Evolutionary conservation across 2,329 filamentous ascomycete species (phyloP).

Genomic region (Penicillium brasilianum): DNA sequence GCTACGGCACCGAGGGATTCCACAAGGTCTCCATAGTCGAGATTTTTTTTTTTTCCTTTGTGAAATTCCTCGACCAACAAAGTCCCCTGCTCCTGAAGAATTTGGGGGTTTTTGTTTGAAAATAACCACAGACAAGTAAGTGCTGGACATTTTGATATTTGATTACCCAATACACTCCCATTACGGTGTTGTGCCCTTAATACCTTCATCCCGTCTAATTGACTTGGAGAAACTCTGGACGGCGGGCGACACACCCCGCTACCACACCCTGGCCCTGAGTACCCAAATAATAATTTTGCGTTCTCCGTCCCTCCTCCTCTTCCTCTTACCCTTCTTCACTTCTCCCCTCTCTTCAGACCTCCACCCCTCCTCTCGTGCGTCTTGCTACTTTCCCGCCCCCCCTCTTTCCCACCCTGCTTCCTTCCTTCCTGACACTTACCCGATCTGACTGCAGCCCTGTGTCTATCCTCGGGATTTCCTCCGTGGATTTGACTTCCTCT

Average conservation of each 20-base stretch:
- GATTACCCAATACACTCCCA: neutral
- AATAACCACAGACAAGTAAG: neutral
- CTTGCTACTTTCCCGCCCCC: slow-evolving; percentile 21
- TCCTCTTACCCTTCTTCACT: slow-evolving; percentile 24
- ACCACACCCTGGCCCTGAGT: slow-evolving; percentile 32
- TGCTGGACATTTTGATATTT: neutral
- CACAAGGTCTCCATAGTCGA: slow-evolving; percentile 23
- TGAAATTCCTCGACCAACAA: slow-evolving; percentile 17
- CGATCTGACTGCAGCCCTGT: neutral
- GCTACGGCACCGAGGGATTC: slow-evolving; percentile 28
- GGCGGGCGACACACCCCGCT: slow-evolving; percentile 24
- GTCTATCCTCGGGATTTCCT: slow-evolving; percentile 16
- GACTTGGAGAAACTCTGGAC: neutral
- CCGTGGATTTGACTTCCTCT: slow-evolving; percentile 24
- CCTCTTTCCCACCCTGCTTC: slow-evolving; percentile 23
- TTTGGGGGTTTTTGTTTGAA: neutral
- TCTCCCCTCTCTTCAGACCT: slow-evolving; percentile 33
- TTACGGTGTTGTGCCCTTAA: neutral
- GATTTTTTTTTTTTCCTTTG: slow-evolving; percentile 23
- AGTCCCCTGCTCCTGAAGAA: neutral
- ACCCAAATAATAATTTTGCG: slow-evolving; percentile 37
- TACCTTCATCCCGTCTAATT: neutral
- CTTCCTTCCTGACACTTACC: neutral
- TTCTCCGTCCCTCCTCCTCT: slow-evolving; percentile 25
- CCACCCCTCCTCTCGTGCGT: slow-evolving; percentile 28